Conservation (phyloP, 306 rosid genomes). For the Lithocarpus polystachyus region DNA sequence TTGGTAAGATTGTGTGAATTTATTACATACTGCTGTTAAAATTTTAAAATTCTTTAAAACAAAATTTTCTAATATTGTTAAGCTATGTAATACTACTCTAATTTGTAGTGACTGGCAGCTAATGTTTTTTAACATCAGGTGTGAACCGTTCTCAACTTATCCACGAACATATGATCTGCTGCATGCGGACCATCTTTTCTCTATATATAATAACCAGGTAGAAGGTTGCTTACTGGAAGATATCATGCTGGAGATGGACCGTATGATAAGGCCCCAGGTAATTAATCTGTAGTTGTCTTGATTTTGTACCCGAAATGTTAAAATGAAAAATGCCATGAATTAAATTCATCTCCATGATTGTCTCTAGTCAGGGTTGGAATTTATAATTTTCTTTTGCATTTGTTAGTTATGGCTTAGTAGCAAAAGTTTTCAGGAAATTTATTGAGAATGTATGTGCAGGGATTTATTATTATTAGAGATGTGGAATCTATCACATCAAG, state of each 20-base stretch:
- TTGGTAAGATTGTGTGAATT: slow-evolving; percentile 48
- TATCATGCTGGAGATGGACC: slow-evolving; percentile 94
- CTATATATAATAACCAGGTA: slow-evolving; percentile 55
- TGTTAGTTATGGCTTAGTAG: background rate
- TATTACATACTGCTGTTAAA: background rate
- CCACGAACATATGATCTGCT: slow-evolving; percentile 85
- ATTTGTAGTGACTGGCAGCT: slow-evolving; percentile 16
- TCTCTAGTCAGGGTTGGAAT: background rate
- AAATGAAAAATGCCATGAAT: background rate
- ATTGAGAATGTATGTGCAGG: slow-evolving; percentile 48
- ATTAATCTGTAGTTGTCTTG: background rate
- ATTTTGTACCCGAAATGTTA: background rate
- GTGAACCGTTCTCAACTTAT: slow-evolving; percentile 91
- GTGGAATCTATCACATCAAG: slow-evolving; percentile 49
- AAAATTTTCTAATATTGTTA: background rate
- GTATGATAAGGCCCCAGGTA: slow-evolving; percentile 84
- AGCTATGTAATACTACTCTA: background rate
- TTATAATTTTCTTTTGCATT: background rate
- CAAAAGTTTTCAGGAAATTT: background rate
- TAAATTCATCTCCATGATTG: background rate
- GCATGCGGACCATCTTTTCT: slow-evolving; percentile 75
- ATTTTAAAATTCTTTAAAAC: background rate
- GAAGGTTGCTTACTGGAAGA: slow-evolving; percentile 74
- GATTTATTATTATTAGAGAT: slow-evolving; percentile 76
- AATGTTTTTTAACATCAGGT: slow-evolving; percentile 50